Conservation (phyloP, 257 asterid species). For the Plantago ovata region DNA sequence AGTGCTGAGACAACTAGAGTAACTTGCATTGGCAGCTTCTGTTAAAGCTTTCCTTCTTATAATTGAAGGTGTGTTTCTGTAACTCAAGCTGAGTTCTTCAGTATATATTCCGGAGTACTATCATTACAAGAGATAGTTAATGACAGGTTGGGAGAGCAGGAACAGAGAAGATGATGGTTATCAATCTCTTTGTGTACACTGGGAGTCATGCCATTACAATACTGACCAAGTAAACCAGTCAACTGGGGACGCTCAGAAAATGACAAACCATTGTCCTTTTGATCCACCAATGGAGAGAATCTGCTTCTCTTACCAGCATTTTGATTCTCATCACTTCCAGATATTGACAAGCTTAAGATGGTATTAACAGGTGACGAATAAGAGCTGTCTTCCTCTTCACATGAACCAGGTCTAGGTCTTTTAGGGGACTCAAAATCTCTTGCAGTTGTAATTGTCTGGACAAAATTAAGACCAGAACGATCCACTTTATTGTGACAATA, state of each 20-base stretch:
- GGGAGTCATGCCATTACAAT: constrained; percentile 15
- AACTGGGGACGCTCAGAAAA: constrained; percentile 35
- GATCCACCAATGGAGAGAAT: constrained; percentile 27
- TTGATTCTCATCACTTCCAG: constrained; percentile 27
- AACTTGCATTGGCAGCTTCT: constrained; percentile 22
- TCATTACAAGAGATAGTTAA: constrained; percentile 25
- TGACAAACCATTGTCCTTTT: constrained; percentile 25
- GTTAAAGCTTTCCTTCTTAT: constrained; percentile 40
- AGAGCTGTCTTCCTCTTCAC: constrained; percentile 22
- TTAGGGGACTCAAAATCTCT: constrained; percentile 37
- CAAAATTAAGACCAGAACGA: constrained; percentile 20
- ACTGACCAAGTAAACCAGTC: constrained; percentile 21
- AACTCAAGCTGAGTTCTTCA: constrained; percentile 67
- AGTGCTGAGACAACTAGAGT: constrained; percentile 21
- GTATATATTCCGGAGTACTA: constrained; percentile 51
- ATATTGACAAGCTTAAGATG: constrained; percentile 46
- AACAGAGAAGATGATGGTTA: constrained; percentile 20
- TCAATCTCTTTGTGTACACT: constrained; percentile 12
- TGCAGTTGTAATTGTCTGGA: constrained; percentile 23
- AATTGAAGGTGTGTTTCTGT: constrained; percentile 67
- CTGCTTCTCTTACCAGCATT: constrained; percentile 42
- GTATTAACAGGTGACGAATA: constrained; percentile 34
- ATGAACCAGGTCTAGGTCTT: constrained; percentile 32
- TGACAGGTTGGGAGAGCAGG: constrained; percentile 32
- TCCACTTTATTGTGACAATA: not conserved